Percentiles rank a stretch among this genome's conserved stretches.
Conservation (phyloP, 2,329 filamentous ascomycete species). For the Graphiopsis chlorocephala region DNA sequence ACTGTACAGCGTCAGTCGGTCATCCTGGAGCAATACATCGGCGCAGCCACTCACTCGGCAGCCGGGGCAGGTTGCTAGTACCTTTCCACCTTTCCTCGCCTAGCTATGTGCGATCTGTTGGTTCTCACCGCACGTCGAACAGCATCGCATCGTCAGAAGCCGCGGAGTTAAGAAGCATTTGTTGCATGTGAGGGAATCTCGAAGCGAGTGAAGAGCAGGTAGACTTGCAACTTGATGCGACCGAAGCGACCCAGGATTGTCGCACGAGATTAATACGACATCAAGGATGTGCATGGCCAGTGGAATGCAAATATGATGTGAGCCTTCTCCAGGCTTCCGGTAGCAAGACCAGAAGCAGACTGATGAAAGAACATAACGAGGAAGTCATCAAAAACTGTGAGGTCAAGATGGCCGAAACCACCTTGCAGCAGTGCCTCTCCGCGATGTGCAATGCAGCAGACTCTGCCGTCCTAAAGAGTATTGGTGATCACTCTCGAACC, state of each 20-base stretch:
- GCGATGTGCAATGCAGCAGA: conserved; percentile 21
- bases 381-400: conserved; percentile 10
- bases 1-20: neutral
- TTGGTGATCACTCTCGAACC: conserved; percentile 14
- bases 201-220: neutral
- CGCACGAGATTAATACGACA: neutral
- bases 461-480: neutral
- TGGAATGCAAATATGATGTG: no score
- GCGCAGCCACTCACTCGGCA: neutral
- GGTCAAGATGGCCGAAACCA: conserved; percentile 6
- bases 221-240: neutral
- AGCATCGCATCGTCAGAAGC: neutral
- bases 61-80: neutral
- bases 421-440: conserved; percentile 2
- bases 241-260: neutral
- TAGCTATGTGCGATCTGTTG: neutral
- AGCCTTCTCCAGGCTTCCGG: conserved; percentile 2
- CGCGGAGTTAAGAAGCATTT: neutral
- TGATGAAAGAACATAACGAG: neutral
- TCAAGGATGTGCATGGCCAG: no score
- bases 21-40: neutral
- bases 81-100: neutral
- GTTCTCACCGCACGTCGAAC: neutral
- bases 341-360: neutral
- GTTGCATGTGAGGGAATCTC: neutral